Evolutionary conservation across 768 basidiomycete species (phyloP).

Genomic region (Boletus sp.): DNA sequence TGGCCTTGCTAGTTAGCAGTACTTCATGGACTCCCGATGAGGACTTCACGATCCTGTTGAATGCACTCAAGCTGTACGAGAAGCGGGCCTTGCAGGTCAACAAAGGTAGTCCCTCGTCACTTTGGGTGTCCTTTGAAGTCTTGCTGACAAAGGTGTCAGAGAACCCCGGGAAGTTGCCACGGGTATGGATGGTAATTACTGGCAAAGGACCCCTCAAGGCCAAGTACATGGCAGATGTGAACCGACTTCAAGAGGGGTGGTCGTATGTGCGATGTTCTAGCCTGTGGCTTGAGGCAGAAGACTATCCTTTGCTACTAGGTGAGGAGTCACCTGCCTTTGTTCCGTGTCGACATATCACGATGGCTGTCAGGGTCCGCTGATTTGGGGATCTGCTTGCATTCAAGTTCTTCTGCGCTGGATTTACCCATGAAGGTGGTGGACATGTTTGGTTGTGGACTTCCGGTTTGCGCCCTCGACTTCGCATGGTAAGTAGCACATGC

Average conservation of each 20-base stretch:
- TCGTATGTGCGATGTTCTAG: constrained; percentile 74
- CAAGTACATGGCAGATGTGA: constrained; percentile 70
- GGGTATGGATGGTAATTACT: constrained; percentile 80
- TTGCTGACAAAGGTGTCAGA: constrained; percentile 9
- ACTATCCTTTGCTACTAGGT: constrained; percentile 90
- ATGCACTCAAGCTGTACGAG: constrained; percentile 74
- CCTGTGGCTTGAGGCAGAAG: constrained; percentile 84
- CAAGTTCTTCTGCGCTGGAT: constrained; percentile 86
- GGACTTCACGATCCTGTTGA: constrained; percentile 82
- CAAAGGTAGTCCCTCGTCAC: constrained; percentile 6
- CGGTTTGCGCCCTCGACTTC: constrained; percentile 89
- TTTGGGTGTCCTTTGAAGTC: not conserved
- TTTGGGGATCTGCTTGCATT: constrained; percentile 87
- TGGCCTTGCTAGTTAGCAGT: constrained; percentile 85
- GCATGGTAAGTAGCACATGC: constrained; percentile 56
- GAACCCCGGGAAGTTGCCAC: constrained; percentile 50
- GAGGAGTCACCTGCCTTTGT: constrained; percentile 11
- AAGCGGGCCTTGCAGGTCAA: constrained; percentile 41
- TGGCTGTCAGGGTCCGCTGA: constrained; percentile 74
- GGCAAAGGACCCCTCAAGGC: constrained; percentile 83
- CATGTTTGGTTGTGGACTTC: constrained; percentile 97
- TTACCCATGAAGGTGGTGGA: constrained; percentile 99
- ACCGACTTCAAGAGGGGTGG: constrained; percentile 63
- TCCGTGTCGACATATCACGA: not conserved
- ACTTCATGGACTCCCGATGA: constrained; percentile 99